A percentile compares a stretch with the other conserved stretches of the same genome.
These are phyloP conservation scores for Panellus pusillus DNA, from an alignment of 768 basidiomycete genomes.

Conservation along the genomic window DNA sequence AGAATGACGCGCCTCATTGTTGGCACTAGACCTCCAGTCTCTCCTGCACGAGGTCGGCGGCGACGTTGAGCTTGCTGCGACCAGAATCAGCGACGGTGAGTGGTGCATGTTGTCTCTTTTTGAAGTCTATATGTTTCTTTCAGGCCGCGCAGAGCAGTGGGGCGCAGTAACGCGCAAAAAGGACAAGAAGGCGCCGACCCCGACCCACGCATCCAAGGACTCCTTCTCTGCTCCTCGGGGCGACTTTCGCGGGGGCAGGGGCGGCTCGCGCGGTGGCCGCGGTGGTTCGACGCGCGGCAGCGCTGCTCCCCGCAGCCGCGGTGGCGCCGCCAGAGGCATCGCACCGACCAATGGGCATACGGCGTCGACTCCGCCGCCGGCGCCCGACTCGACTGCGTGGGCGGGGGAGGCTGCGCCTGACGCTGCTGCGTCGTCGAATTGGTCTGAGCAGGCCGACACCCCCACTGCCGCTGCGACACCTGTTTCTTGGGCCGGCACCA, in stretches of 20 bases:
- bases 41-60: slow-evolving; percentile 68
- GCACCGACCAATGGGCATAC: slow-evolving; percentile 34
- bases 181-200: slow-evolving; percentile 67
- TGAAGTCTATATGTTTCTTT: slow-evolving; percentile 21
- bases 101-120: slow-evolving; percentile 3
- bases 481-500: slow-evolving; percentile 32
- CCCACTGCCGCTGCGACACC: slow-evolving; percentile 33
- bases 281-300: slow-evolving; percentile 64
- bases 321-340: slow-evolving; percentile 45
- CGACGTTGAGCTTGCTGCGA: slow-evolving; percentile 67
- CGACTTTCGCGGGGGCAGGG: slow-evolving; percentile 63
- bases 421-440: slow-evolving; percentile 22
- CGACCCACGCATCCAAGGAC: slow-evolving; percentile 53
- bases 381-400: slow-evolving; percentile 42
- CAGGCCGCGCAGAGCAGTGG: slow-evolving; percentile 80
- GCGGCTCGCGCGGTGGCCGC: slow-evolving; percentile 53
- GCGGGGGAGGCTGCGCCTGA: slow-evolving; percentile 27
- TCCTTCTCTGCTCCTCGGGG: slow-evolving; percentile 42
- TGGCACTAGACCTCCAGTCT: slow-evolving; percentile 59
- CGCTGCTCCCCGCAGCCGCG: slow-evolving; percentile 48
- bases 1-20: slow-evolving; percentile 29
- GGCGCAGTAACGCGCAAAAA: slow-evolving; percentile 84
- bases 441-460: slow-evolving; percentile 37
- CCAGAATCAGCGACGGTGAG: slow-evolving; percentile 76
- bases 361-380: slow-evolving; percentile 20